Evolutionary conservation across 148 eudicot species (phyloP).

Genomic region (Nepenthes mirabilis): DNA sequence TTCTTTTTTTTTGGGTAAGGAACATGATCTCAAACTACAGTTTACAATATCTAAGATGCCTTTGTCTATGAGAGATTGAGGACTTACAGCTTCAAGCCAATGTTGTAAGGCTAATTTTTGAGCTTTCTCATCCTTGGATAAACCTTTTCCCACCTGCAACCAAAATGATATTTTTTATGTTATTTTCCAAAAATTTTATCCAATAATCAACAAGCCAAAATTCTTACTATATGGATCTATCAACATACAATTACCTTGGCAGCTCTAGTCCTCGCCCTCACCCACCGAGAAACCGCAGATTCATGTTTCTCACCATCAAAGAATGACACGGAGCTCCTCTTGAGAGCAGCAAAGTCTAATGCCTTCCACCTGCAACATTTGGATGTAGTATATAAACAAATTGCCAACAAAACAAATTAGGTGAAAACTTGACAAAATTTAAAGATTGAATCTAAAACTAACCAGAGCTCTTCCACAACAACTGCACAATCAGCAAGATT

Average conservation of each 20-base stretch:
- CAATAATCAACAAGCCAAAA: background rate
- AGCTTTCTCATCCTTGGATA: conserved; percentile 9
- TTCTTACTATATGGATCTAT: background rate
- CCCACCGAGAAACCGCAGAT: conserved; percentile 8
- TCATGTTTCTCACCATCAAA: conserved; percentile 9
- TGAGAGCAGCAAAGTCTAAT: conserved; percentile 8
- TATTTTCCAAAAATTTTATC: no score
- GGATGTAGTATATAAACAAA: background rate
- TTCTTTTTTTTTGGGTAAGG: no score
- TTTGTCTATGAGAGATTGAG: no score
- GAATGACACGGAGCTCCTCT: conserved; percentile 10
- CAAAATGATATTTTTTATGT: background rate
- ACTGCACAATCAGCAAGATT: conserved; percentile 95
- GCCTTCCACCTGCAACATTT: conserved; percentile 9
- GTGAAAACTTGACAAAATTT: background rate
- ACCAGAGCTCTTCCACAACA: conserved; percentile 84
- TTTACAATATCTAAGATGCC: no score
- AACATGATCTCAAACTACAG: background rate
- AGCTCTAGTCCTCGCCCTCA: conserved; percentile 7
- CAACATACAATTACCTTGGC: conserved; percentile 5
- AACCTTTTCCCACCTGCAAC: conserved; percentile 10
- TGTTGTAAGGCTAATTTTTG: conserved; percentile 14
- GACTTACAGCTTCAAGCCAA: conserved; percentile 13
- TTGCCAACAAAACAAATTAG: background rate
- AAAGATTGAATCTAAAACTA: conserved; percentile 6